A percentile compares a stretch with the other conserved stretches of the same genome.
phyloP scores from a whole-genome alignment of 306 rosid genomes.

The Clitoria ternatea region DNA sequence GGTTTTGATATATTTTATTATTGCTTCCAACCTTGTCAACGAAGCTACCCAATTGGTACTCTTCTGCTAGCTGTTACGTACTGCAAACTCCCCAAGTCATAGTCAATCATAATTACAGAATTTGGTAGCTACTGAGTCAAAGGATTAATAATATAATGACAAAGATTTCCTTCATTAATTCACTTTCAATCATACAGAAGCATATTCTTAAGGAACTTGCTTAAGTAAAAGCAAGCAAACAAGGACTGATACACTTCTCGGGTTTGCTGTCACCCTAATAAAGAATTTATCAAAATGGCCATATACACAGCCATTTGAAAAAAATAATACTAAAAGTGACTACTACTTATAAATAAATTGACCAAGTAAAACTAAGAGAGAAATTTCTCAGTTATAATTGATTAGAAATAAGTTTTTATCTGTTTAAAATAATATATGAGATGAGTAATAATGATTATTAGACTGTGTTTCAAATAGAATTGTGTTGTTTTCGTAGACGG shows the following conservation, averaged over 20 bases:
- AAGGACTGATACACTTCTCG: slow-evolving; percentile 21
- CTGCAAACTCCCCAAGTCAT: background rate
- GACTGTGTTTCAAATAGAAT: too few species aligned
- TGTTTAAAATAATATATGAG: too few species aligned
- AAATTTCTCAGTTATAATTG: too few species aligned
- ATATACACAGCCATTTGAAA: slow-evolving; percentile 41
- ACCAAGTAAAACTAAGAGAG: background rate
- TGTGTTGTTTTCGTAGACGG: too few species aligned
- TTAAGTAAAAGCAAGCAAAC: slow-evolving; percentile 65
- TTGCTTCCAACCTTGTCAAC: slow-evolving; percentile 33
- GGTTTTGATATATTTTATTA: background rate
- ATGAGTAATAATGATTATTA: too few species aligned
- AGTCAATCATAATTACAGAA: slow-evolving; percentile 17
- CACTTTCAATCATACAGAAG: background rate
- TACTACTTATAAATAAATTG: background rate
- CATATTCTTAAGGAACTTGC: slow-evolving; percentile 45
- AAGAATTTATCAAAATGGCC: slow-evolving; percentile 46
- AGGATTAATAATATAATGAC: slow-evolving; percentile 1
- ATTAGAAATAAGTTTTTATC: too few species aligned
- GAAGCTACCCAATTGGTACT: slow-evolving; percentile 20
- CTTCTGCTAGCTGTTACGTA: slow-evolving; percentile 22
- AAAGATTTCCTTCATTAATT: background rate
- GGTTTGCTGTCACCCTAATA: slow-evolving; percentile 15
- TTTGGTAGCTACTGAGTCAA: slow-evolving; percentile 25
- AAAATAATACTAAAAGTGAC: background rate